Conservation (phyloP, 129 eudicot species). For the Escallonia herrerae region DNA sequence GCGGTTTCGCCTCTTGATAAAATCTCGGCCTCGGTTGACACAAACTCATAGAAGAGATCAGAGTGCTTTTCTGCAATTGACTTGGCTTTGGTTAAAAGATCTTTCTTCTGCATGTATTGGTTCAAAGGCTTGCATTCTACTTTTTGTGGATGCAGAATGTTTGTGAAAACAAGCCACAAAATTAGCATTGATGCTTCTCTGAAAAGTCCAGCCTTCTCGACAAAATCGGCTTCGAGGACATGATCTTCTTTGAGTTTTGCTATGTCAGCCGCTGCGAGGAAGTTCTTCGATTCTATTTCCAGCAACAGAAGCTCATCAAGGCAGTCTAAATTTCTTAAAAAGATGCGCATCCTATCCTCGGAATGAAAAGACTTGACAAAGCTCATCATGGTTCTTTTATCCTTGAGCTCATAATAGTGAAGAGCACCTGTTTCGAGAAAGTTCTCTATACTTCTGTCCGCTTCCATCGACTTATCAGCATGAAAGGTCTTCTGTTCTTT, state of each 20-base stretch:
- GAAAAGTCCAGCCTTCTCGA: conserved; percentile 39
- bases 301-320: conserved; percentile 55
- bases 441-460: conserved; percentile 40
- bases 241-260: conserved; percentile 48
- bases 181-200: conserved; percentile 25
- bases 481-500: conserved; percentile 23
- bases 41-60: conserved; percentile 16
- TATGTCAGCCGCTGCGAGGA: conserved; percentile 54
- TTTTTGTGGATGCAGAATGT: conserved; percentile 40
- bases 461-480: conserved; percentile 16
- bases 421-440: conserved; percentile 58
- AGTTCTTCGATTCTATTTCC: conserved; percentile 65
- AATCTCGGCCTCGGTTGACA: conserved; percentile 35
- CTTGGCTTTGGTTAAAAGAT: conserved; percentile 40
- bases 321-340: conserved; percentile 39
- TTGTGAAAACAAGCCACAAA: conserved; percentile 30
- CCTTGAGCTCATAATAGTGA: conserved; percentile 27
- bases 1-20: conserved; percentile 18
- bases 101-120: conserved; percentile 31
- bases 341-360: conserved; percentile 41
- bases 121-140: conserved; percentile 58
- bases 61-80: conserved; percentile 25
- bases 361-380: conserved; percentile 50
- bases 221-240: conserved; percentile 49
- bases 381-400: conserved; percentile 47